Base-by-base conservation (phyloP, 306 rosid genomes). In the Malus sylvestris region DNA sequence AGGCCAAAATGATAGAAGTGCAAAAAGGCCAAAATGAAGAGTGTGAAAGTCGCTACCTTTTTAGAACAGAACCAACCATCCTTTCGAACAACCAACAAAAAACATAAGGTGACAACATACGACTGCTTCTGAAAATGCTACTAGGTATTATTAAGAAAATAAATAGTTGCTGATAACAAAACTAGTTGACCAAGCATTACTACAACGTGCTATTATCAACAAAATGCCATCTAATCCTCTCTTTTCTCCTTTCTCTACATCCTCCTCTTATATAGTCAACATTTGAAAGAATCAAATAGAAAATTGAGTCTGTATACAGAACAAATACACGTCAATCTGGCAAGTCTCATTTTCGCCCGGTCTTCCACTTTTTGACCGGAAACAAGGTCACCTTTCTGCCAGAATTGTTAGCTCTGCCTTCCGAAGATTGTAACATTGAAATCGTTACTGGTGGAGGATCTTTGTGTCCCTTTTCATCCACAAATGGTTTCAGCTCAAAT, bases 341-440 rank as follows among this genome's bases (percentile, higher is more conserved):
- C 35, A 58, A 49, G 11, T n/a, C 44, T 83, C 84, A 89, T 79
- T 85, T 91, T 81, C 89, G 67, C 67, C 88, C 74, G 11, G 86
- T 67, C 88, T 86, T 95, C 80, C 96, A 88, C 74, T 85, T 90
- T 74, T 87, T 95, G 12, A 91, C 86, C 3, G 89, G 93, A 81
- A 92, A 79, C 8, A 89, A 81, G 71, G 91, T 92, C 72, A 92
- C 81, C 45, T 80, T 89, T 67, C 79, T 83, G 69, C 82, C 84
- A 20, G 85, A 60, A 55, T 77, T 83, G 70, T 85, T 85, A 69
- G 70, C 78, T 32, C 82, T 83, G 32, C 83, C 76, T 75, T 92
- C 91, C 4, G 84, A 46, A 67, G 94, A 81, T 81, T 83, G 85
- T 68, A 93, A 74, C 78, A 80, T 82, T 18, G 99, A 81, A 83